A percentile compares a stretch with the other conserved stretches of the same genome.
phyloP scores from a whole-genome alignment of 2,329 filamentous ascomycete genomes.

The Fusarium sp. region DNA sequence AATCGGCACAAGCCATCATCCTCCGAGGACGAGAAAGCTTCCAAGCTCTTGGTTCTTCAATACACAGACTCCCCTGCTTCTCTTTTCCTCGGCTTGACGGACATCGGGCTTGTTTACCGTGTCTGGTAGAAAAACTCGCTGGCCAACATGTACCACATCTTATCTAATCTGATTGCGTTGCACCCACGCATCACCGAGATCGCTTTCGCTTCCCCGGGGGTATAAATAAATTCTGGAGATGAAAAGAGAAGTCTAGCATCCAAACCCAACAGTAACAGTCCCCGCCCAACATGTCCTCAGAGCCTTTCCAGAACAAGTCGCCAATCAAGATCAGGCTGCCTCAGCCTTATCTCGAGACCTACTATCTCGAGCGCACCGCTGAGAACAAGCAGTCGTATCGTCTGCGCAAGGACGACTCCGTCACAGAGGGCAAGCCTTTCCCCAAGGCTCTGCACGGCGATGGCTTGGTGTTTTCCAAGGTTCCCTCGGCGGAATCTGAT shows the following conservation, averaged over 20 bases:
- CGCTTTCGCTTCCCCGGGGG: conserved; percentile 25
- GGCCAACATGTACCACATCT: conserved; percentile 12
- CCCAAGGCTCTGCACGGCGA: conserved; percentile 42
- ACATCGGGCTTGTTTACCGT: conserved; percentile 22
- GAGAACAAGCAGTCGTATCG: conserved; percentile 36
- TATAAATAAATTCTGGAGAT: conserved; percentile 41
- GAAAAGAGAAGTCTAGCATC: conserved; percentile 12
- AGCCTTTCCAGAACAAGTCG: conserved; percentile 40
- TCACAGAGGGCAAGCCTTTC: conserved; percentile 37
- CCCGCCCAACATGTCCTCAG: conserved; percentile 35
- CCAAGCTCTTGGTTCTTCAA: conserved; percentile 23
- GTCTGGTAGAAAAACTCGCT: not conserved
- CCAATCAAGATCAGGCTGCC: conserved; percentile 61
- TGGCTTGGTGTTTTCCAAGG: conserved; percentile 34
- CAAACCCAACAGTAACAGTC: conserved; percentile 14
- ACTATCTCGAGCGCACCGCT: conserved; percentile 40
- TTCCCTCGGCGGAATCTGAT: conserved; percentile 42
- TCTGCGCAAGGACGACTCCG: conserved; percentile 38
- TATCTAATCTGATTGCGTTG: conserved; percentile 39
- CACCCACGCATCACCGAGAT: conserved; percentile 19
- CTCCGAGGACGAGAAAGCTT: conserved; percentile 1
- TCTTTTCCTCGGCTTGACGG: conserved; percentile 3
- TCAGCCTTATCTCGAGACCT: conserved; percentile 45
- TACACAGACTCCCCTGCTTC: conserved; percentile 29
- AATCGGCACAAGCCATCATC: conserved; percentile 31